Percentiles rank a stretch among this genome's conserved stretches.
Conservation (phyloP, 192 early-diverging fungal genomes). For the Entomortierella lignicola region DNA sequence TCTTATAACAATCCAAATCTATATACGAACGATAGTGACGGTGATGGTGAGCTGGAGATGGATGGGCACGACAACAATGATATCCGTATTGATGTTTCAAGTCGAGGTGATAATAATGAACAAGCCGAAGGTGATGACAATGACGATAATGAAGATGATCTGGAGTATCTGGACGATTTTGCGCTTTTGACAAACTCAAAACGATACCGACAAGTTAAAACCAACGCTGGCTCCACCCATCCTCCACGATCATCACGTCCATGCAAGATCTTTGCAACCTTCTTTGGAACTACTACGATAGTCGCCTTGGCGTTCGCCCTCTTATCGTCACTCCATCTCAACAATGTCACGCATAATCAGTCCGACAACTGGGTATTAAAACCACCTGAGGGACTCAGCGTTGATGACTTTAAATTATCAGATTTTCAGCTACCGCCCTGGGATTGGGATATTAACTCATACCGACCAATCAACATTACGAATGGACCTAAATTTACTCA, state of each 20-base stretch:
- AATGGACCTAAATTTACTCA: slow-evolving; percentile 32
- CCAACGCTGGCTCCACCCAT: background rate
- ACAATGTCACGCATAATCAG: background rate
- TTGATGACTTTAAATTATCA: slow-evolving; percentile 29
- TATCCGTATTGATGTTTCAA: background rate
- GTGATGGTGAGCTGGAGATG: background rate
- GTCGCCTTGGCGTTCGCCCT: slow-evolving; percentile 36
- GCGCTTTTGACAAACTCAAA: slow-evolving; percentile 32
- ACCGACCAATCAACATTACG: slow-evolving; percentile 31
- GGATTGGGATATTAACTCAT: slow-evolving; percentile 41
- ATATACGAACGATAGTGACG: background rate
- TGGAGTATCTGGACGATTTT: slow-evolving; percentile 18
- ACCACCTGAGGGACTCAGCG: slow-evolving; percentile 27
- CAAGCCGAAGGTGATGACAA: slow-evolving; percentile 12
- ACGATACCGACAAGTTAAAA: background rate
- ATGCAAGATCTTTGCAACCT: slow-evolving; percentile 38
- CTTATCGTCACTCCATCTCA: slow-evolving; percentile 33
- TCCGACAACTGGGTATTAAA: slow-evolving; percentile 28
- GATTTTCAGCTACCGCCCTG: slow-evolving; percentile 39
- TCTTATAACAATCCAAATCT: background rate
- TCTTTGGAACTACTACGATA: slow-evolving; percentile 20
- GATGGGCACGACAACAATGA: background rate
- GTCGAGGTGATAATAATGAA: background rate
- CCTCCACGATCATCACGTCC: slow-evolving; percentile 14
- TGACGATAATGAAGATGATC: slow-evolving; percentile 24